Conservation (phyloP, 129 eudicot species). For the Flaveria bidentis region DNA sequence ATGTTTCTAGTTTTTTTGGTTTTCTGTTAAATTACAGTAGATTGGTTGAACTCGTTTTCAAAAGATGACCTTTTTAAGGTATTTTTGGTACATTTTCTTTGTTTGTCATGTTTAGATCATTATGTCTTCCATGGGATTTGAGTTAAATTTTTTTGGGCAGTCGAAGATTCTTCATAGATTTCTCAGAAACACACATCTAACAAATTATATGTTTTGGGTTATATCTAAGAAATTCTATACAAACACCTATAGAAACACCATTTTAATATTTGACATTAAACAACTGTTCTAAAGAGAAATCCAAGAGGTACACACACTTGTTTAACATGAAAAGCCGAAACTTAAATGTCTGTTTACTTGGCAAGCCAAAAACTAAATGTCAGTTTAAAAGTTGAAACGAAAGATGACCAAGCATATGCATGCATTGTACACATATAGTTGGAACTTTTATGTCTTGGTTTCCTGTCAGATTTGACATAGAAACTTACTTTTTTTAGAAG, state of each 20-base stretch:
- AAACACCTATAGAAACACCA: no score
- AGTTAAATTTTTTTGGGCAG: neutral
- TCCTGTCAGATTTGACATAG: neutral
- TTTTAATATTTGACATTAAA: no score
- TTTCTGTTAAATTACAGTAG: conserved; percentile 29
- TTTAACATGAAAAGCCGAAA: no score
- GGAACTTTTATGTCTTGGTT: neutral
- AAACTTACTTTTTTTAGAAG: neutral
- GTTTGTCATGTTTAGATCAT: conserved; percentile 9
- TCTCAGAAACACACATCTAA: neutral
- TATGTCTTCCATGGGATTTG: conserved; percentile 8
- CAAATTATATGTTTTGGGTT: neutral
- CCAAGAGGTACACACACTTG: no score
- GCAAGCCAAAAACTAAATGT: no score
- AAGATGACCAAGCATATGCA: no score
- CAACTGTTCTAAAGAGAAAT: no score
- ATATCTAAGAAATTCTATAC: no score
- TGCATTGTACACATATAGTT: no score
- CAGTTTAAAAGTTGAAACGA: no score
- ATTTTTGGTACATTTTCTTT: conserved; percentile 14
- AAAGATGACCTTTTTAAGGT: conserved; percentile 27
- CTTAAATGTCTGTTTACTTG: no score
- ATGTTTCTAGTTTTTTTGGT: conserved; percentile 3
- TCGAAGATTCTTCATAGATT: neutral
- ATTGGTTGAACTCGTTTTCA: conserved; percentile 26